Evolutionary conservation across 1,139 yeast genomes (phyloP).

Genomic region (Taphrina populina): DNA sequence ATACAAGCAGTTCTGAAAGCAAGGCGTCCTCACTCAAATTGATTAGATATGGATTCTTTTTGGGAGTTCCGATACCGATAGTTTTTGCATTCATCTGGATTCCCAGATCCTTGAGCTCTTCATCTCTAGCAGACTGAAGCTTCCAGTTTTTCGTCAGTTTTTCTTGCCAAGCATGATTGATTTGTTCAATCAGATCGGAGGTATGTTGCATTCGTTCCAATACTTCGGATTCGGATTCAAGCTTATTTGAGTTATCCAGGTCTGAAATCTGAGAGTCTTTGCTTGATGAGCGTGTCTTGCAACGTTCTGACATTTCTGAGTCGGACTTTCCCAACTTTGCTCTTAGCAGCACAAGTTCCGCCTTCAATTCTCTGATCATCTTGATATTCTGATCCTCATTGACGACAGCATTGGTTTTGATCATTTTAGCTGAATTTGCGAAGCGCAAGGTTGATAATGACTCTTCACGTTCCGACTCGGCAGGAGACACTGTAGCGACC

Average conservation of each 20-base stretch:
- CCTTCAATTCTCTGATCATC: conserved; percentile 42
- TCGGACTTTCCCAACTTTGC: conserved; percentile 34
- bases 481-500: conserved; percentile 74
- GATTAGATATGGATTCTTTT: conserved; percentile 42
- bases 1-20: conserved; percentile 43
- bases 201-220: conserved; percentile 41
- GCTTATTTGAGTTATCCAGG: conserved; percentile 36
- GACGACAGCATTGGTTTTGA: conserved; percentile 48
- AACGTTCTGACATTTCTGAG: neutral
- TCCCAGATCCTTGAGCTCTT: conserved; percentile 43
- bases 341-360: conserved; percentile 41
- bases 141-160: conserved; percentile 40
- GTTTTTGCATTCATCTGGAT: conserved; percentile 40
- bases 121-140: conserved; percentile 42
- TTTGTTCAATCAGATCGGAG: conserved; percentile 42
- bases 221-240: conserved; percentile 39
- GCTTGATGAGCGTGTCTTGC: neutral
- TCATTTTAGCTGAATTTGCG: conserved; percentile 71
- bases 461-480: conserved; percentile 62
- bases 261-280: conserved; percentile 3
- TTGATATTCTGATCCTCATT: conserved; percentile 42
- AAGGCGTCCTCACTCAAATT: conserved; percentile 43
- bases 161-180: conserved; percentile 44
- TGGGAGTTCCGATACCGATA: conserved; percentile 42
- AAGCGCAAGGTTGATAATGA: conserved; percentile 70